Conservation (phyloP, 257 asterid genomes). For the Przewalskia tangutica region DNA sequence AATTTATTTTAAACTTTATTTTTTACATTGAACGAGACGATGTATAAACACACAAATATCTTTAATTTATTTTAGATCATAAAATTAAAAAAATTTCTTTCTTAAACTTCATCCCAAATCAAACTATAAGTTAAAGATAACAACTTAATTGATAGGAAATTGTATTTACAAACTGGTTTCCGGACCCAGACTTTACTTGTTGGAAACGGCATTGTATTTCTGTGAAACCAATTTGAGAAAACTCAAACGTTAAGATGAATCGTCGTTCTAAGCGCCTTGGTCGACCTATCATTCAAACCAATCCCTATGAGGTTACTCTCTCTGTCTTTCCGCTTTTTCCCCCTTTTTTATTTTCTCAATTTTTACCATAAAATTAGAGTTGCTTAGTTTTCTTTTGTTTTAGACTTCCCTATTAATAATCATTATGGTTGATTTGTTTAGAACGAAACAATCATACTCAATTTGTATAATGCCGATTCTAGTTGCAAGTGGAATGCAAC, state of each 20-base stretch:
- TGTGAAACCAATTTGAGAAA: neutral
- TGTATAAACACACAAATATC: no score
- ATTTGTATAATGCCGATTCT: neutral
- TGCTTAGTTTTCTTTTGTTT: neutral
- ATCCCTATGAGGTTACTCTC: conserved; percentile 61
- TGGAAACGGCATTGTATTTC: neutral
- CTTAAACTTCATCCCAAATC: no score
- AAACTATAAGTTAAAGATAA: no score
- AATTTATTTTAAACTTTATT: no score
- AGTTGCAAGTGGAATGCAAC: neutral
- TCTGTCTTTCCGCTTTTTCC: neutral
- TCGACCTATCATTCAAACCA: conserved; percentile 70
- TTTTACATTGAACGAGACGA: no score
- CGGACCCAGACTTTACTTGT: neutral
- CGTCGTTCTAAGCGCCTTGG: conserved; percentile 72
- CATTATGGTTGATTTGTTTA: neutral
- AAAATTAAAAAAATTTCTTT: no score
- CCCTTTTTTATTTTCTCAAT: no score
- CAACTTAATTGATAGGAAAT: no score
- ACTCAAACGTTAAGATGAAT: conserved; percentile 21
- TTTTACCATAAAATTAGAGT: neutral
- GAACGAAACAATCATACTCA: neutral
- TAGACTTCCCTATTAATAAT: neutral
- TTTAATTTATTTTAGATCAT: no score
- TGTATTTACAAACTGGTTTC: no score